Evolutionary conservation across 2,329 filamentous ascomycete genomes (phyloP).

Genomic region (Arachnomyces sp.): DNA sequence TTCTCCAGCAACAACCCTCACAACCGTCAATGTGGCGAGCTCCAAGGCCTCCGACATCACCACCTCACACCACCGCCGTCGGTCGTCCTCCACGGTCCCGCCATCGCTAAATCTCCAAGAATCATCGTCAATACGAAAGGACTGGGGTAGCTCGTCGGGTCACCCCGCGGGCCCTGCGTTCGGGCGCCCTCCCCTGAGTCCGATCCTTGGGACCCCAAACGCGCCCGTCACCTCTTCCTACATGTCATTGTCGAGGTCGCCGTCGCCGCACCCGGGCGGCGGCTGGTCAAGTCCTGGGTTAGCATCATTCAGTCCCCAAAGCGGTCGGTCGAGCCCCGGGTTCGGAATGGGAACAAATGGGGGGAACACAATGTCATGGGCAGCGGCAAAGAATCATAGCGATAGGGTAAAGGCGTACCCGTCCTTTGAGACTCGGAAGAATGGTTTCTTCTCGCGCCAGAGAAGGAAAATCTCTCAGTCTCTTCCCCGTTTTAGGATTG

Average conservation of each 20-base stretch:
- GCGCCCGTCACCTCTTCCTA: slow-evolving; percentile 43
- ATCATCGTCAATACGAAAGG: slow-evolving; percentile 20
- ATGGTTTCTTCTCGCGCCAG: slow-evolving; percentile 80
- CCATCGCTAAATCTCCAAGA: slow-evolving; percentile 30
- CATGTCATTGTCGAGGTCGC: slow-evolving; percentile 84
- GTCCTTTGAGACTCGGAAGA: slow-evolving; percentile 71
- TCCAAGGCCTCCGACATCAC: slow-evolving; percentile 14
- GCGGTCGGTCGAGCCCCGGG: slow-evolving; percentile 24
- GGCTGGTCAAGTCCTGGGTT: slow-evolving; percentile 83
- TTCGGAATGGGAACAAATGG: slow-evolving; percentile 48
- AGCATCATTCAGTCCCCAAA: slow-evolving; percentile 62
- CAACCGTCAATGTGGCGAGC: no score
- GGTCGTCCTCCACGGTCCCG: slow-evolving; percentile 43
- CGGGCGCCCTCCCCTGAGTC: slow-evolving; percentile 39
- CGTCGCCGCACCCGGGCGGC: slow-evolving; percentile 74
- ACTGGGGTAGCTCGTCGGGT: slow-evolving; percentile 18
- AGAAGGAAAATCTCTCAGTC: slow-evolving; percentile 73
- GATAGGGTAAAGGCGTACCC: slow-evolving; percentile 67
- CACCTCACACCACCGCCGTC: slow-evolving; percentile 26
- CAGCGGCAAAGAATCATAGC: slow-evolving; percentile 70
- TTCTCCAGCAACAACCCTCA: no score
- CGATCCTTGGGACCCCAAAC: slow-evolving; percentile 52
- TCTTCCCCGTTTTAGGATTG: slow-evolving; percentile 62
- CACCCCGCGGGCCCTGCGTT: slow-evolving; percentile 17
- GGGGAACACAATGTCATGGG: slow-evolving; percentile 62